These are phyloP conservation scores for Colletotrichum sp. DNA, from an alignment of 2,329 filamentous ascomycete genomes.

Conservation along the genomic window DNA sequence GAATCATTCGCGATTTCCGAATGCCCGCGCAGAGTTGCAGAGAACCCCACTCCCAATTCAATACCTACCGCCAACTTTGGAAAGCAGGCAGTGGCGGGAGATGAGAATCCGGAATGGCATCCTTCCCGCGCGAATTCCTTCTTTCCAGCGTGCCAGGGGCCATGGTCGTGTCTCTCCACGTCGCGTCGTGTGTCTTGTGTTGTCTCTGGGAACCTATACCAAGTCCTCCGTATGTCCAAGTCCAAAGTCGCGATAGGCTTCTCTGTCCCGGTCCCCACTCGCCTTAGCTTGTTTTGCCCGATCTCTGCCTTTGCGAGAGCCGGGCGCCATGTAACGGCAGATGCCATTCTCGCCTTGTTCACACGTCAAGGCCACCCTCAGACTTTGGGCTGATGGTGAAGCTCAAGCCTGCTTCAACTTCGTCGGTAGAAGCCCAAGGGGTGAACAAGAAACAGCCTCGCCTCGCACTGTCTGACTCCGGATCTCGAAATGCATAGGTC, in stretches of 20 bases:
- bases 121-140: not conserved
- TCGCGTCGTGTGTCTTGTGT: not conserved
- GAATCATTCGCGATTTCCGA: not conserved
- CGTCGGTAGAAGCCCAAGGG: not conserved
- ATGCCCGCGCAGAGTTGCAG: not conserved
- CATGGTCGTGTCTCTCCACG: not conserved
- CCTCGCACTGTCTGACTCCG: not conserved
- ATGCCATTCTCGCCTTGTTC: not conserved
- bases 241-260: slow-evolving; percentile 1
- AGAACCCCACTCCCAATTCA: not conserved
- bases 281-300: slow-evolving; percentile 18
- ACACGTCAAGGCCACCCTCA: not conserved
- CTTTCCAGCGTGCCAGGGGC: not conserved
- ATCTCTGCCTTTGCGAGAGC: slow-evolving; percentile 11
- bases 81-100: not conserved
- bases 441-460: not conserved
- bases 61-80: not conserved
- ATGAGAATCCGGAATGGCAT: not conserved
- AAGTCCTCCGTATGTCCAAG: not conserved
- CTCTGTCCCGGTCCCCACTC: not conserved
- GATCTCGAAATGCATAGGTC: not conserved
- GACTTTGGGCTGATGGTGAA: not conserved
- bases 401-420: not conserved
- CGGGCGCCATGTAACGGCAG: not conserved
- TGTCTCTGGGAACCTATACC: not conserved